A percentile compares a stretch with the other conserved stretches of the same genome.
phyloP scores from a whole-genome alignment of 805 yeast genomes.

The Saccharomycopsis sp. region DNA sequence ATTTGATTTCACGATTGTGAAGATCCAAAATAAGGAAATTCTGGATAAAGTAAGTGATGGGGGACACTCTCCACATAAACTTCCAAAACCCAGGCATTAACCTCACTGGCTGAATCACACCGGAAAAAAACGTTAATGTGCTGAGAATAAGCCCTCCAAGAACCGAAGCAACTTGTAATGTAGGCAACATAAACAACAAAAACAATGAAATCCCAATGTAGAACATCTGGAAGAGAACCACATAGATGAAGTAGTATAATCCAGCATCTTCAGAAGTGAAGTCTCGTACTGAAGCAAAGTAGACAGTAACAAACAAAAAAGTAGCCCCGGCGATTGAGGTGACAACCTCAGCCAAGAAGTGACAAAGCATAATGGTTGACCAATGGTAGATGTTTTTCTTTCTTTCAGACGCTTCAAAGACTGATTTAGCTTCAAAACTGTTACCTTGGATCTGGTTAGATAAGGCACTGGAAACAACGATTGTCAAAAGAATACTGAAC shows the following conservation, averaged over 20 bases:
- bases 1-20: conserved; percentile 46
- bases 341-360: conserved; percentile 51
- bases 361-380: conserved; percentile 48
- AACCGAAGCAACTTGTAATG: conserved; percentile 20
- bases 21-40: conserved; percentile 42
- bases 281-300: conserved; percentile 39
- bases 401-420: conserved; percentile 63
- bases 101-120: conserved; percentile 51
- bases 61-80: conserved; percentile 73
- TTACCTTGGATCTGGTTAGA: conserved; percentile 56
- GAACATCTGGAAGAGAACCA: neutral
- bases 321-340: conserved; percentile 44
- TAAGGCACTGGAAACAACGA: conserved; percentile 46
- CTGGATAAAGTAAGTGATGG: conserved; percentile 63
- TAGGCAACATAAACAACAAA: conserved; percentile 31
- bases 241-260: conserved; percentile 35
- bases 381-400: conserved; percentile 68
- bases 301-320: conserved; percentile 45
- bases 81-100: conserved; percentile 80
- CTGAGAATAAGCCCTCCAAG: conserved; percentile 47
- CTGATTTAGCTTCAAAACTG: conserved; percentile 48
- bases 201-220: conserved; percentile 23
- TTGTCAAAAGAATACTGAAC: conserved; percentile 51
- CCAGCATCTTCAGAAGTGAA: conserved; percentile 44
- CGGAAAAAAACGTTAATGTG: conserved; percentile 56